These are phyloP conservation scores for Solanum pimpinellifolium DNA, from an alignment of 257 asterid species.

Conservation along the genomic window DNA sequence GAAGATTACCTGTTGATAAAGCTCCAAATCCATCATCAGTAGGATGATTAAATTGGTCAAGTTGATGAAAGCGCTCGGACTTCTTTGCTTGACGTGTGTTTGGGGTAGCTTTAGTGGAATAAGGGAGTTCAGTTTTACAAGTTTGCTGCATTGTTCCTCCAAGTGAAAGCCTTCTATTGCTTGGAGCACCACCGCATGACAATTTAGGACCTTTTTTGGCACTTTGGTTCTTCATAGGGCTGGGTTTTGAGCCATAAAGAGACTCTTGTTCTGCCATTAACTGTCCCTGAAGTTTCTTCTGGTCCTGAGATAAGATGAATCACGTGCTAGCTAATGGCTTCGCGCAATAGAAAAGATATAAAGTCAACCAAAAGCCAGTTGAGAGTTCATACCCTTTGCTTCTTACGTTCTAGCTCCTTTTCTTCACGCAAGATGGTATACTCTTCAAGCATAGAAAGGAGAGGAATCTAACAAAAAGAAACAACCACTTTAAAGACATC, in stretches of 20 bases:
- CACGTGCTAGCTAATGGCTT: neutral
- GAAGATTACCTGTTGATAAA: constrained; percentile 45
- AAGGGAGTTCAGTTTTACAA: constrained; percentile 16
- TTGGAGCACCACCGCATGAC: constrained; percentile 15
- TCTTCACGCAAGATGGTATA: constrained; percentile 64
- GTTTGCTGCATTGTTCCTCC: constrained; percentile 22
- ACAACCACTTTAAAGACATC: neutral
- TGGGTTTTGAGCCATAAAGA: constrained; percentile 36
- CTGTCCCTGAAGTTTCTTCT: constrained; percentile 44
- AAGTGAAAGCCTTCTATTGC: constrained; percentile 22
- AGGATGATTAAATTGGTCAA: constrained; percentile 12
- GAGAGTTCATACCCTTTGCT: constrained; percentile 57
- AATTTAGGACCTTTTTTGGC: constrained; percentile 21
- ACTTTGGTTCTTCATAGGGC: constrained; percentile 33
- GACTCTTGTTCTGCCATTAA: constrained; percentile 37
- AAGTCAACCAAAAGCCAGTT: neutral
- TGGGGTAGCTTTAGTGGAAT: constrained; percentile 26
- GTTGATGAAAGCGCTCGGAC: constrained; percentile 10
- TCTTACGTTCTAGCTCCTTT: constrained; percentile 77
- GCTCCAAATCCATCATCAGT: constrained; percentile 42
- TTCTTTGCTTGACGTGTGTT: constrained; percentile 22
- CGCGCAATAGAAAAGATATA: neutral
- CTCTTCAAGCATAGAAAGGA: constrained; percentile 80
- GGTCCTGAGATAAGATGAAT: constrained; percentile 48
- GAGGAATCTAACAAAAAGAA: constrained; percentile 39